Evolutionary conservation across 2,329 filamentous ascomycete species (phyloP), one percentile per base, ranked within the genome.

Genomic region (Fusarium heterosporum): DNA sequence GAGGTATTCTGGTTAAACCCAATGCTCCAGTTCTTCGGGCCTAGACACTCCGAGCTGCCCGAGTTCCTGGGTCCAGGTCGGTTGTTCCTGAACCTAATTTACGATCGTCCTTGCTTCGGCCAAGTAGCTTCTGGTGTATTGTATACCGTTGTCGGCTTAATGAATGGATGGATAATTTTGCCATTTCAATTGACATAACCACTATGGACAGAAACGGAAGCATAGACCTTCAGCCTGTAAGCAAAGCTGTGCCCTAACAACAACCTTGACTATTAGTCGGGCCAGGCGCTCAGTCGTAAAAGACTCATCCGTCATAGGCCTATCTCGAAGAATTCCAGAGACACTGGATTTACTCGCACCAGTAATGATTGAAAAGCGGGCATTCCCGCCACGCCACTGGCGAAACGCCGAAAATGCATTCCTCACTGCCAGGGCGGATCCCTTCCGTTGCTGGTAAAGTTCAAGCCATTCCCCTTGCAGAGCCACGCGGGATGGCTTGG

Each of bases 1-100:
- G 25, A 55, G 46, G 45, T 38, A 47, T 40, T 54, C 32, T 29
- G 19, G 11, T 9, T 14, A 45, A 61, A 61, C 40, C 47, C n/a
- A 41, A 61, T 38, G 12, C 8, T 32, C 42, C 12, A 42, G 29
- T 22, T 36, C 34, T 36, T n/a, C 3, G 16, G 34, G 34, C 10
- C 34, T 36, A n/a, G 34, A 8, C 34, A n/a, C 34, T 6, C 34
- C 16, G n/a, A n/a, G 16, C 34, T 9, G n/a, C 10, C 34, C 10
- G n/a, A 9, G 16, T 16, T 11, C 34, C 34, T 10, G 16, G 10
- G 34, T 4, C n/a, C n/a, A n/a, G 16, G 9, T 4, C 9, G 10
- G 34, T n/a, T 16, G 34, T 17, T 36, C 10, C 16, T 16, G 34
- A 36, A 5, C 16, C 16, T 17, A 17, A 3, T n/a, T 17, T 9